phyloP scores from a whole-genome alignment of 1,139 yeast genomes.

The Geotrichum bryndzae region DNA sequence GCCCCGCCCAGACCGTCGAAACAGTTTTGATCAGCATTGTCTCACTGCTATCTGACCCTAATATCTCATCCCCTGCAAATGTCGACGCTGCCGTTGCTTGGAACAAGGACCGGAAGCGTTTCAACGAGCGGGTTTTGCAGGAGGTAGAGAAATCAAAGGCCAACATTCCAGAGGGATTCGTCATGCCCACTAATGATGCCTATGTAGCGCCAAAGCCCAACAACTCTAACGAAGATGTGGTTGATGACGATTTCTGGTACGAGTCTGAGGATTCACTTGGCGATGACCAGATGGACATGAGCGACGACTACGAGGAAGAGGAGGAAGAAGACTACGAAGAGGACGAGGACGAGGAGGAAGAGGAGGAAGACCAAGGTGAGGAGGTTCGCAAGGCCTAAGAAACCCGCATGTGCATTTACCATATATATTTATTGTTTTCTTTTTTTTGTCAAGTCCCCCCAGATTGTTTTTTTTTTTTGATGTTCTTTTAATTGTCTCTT shows the following conservation, averaged over 20 bases:
- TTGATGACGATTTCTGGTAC: slow-evolving; percentile 84
- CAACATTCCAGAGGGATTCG: slow-evolving; percentile 80
- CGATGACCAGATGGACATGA: slow-evolving; percentile 36
- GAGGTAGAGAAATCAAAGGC: slow-evolving; percentile 81
- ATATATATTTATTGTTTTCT: not conserved
- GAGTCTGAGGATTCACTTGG: slow-evolving; percentile 64
- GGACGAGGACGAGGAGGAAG: not conserved
- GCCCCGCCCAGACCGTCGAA: slow-evolving; percentile 95
- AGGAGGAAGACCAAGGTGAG: not conserved
- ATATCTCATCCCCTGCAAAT: slow-evolving; percentile 89
- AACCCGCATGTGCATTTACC: not conserved
- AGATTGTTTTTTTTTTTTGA: not conserved
- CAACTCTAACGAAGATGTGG: slow-evolving; percentile 53
- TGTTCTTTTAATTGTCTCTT: not conserved
- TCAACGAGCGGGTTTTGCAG: slow-evolving; percentile 67
- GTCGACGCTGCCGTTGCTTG: slow-evolving; percentile 94
- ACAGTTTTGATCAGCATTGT: slow-evolving; percentile 83
- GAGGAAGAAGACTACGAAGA: slow-evolving; percentile 3
- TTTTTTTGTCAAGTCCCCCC: not conserved
- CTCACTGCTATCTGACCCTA: slow-evolving; percentile 87
- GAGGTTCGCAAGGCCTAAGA: not conserved
- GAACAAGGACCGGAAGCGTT: slow-evolving; percentile 75
- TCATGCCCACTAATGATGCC: slow-evolving; percentile 64
- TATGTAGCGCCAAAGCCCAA: slow-evolving; percentile 44
- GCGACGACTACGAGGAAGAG: slow-evolving; percentile 15